Evolutionary conservation across 805 yeast species (phyloP).

Genomic region (Yarrowia phangngaensis): DNA sequence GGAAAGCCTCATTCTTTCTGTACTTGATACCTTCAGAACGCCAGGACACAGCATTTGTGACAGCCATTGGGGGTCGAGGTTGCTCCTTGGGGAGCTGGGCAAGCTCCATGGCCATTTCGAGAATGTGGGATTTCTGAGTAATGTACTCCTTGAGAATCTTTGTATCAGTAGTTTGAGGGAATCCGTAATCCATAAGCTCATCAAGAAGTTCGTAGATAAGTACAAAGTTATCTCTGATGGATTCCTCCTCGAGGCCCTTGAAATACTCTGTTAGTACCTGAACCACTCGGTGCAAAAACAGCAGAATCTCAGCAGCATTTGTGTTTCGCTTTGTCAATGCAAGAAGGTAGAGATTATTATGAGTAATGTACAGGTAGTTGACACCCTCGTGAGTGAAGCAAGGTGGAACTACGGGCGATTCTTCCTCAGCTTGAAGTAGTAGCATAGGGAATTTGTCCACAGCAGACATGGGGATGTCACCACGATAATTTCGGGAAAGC

Average conservation of each 20-base stretch:
- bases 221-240: slow-evolving; percentile 66
- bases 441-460: slow-evolving; percentile 60
- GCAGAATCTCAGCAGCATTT: slow-evolving; percentile 55
- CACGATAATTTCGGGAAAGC: slow-evolving; percentile 65
- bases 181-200: slow-evolving; percentile 84
- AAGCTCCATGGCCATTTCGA: slow-evolving; percentile 34
- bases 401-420: slow-evolving; percentile 43
- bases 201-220: slow-evolving; percentile 78
- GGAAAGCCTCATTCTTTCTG: slow-evolving; percentile 82
- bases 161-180: slow-evolving; percentile 79
- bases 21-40: slow-evolving; percentile 86
- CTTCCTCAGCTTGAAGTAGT: slow-evolving; percentile 45
- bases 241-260: slow-evolving; percentile 51
- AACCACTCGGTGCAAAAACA: slow-evolving; percentile 52
- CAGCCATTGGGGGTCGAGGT: slow-evolving; percentile 61
- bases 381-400: slow-evolving; percentile 49
- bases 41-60: slow-evolving; percentile 82
- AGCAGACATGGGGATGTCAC: slow-evolving; percentile 59
- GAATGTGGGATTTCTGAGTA: slow-evolving; percentile 50
- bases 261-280: slow-evolving; percentile 48
- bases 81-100: slow-evolving; percentile 27
- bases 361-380: slow-evolving; percentile 52
- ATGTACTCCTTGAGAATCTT: slow-evolving; percentile 75
- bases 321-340: slow-evolving; percentile 38
- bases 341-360: slow-evolving; percentile 46